Evolutionary conservation across 345 rosid species (phyloP).

Genomic region (Eucalyptus grandis): DNA sequence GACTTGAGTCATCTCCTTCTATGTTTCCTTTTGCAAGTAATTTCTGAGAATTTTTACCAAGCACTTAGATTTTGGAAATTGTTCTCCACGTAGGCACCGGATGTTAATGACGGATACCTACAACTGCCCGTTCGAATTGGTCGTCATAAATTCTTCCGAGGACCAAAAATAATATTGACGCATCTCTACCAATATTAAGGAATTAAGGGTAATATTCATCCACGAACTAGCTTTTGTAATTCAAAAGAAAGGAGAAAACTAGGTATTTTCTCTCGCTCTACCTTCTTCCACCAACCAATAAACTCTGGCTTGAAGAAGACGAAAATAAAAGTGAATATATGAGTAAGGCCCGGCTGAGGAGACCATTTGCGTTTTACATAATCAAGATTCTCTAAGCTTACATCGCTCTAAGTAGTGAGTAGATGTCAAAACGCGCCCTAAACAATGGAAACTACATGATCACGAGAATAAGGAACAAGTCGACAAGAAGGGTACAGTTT

Average conservation of each 20-base stretch:
- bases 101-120: background rate
- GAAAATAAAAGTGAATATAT: background rate
- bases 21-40: background rate
- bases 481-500: background rate
- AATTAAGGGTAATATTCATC: background rate
- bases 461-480: background rate
- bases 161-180: background rate
- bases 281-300: background rate
- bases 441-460: background rate
- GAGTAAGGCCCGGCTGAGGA: background rate
- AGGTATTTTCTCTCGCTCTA: background rate
- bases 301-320: background rate
- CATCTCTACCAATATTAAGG: background rate
- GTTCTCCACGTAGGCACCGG: background rate
- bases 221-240: background rate
- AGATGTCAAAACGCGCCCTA: background rate
- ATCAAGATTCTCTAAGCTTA: background rate
- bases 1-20: background rate
- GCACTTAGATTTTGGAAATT: background rate
- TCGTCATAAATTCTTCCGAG: background rate
- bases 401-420: background rate
- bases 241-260: background rate
- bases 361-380: background rate
- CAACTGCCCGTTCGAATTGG: background rate
- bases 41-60: background rate